Conservation (phyloP, 257 asterid species). For the Eustoma russellianum region DNA sequence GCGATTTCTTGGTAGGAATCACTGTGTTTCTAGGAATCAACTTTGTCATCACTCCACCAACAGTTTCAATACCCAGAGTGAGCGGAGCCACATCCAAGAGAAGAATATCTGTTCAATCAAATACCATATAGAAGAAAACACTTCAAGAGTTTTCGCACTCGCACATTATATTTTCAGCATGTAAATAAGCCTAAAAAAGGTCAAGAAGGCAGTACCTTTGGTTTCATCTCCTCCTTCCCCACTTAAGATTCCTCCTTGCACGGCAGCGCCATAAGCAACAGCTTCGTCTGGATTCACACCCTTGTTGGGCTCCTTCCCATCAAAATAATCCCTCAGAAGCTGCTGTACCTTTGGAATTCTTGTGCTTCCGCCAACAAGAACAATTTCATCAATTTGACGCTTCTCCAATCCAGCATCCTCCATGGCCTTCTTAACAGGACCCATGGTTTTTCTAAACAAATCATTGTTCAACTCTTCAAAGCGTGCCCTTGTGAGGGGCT, state of each 20-base stretch:
- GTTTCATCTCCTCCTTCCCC: conserved; percentile 99
- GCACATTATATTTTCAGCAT: background rate
- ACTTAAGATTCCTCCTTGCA: conserved; percentile 87
- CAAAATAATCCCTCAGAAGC: conserved; percentile 76
- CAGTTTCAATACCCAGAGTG: conserved; percentile 96
- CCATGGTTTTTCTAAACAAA: conserved; percentile 92
- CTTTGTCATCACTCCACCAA: conserved; percentile 98
- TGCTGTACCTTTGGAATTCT: conserved; percentile 93
- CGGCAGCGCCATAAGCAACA: conserved; percentile 97
- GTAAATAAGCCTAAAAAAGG: background rate
- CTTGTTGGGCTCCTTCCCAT: conserved; percentile 89
- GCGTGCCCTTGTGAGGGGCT: conserved; percentile 87
- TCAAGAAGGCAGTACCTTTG: conserved; percentile 40
- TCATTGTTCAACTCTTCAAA: conserved; percentile 94
- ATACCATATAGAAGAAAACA: background rate
- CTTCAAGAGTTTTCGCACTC: background rate
- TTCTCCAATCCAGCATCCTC: conserved; percentile 83
- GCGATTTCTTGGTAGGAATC: conserved; percentile 91
- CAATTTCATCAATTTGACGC: conserved; percentile 83
- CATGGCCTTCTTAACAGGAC: conserved; percentile 99
- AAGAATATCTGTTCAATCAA: conserved; percentile 51
- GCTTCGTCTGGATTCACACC: conserved; percentile 99
- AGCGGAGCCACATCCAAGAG: conserved; percentile 93
- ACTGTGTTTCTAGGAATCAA: conserved; percentile 96
- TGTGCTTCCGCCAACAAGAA: conserved; percentile 97